Conservation (phyloP, 805 yeast genomes). For the Saccharomycopsis synnaedendra region DNA sequence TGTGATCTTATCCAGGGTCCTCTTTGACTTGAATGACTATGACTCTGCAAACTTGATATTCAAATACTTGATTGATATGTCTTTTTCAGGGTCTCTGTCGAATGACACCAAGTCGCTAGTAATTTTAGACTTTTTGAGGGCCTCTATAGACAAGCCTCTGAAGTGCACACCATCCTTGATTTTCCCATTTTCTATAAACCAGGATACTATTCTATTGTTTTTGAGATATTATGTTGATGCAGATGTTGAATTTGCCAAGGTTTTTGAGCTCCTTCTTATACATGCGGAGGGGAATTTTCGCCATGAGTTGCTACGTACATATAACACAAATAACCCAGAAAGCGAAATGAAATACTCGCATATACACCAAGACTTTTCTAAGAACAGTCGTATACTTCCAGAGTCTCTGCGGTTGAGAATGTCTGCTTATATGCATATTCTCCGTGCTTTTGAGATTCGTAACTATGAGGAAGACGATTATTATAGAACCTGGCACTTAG, state of each 20-base stretch:
- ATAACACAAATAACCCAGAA: not conserved
- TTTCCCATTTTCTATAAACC: not conserved
- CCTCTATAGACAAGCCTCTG: not conserved
- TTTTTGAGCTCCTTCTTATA: not conserved
- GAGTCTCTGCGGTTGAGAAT: too few species aligned
- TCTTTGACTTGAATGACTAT: not conserved
- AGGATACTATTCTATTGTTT: not conserved
- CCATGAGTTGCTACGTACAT: not conserved
- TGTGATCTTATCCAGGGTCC: not conserved
- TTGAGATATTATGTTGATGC: not conserved
- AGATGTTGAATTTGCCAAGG: not conserved
- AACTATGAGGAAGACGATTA: not conserved
- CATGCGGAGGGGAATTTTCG: not conserved
- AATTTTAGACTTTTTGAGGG: not conserved
- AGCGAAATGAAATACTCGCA: too few species aligned
- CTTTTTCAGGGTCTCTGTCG: not conserved
- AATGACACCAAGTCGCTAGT: not conserved
- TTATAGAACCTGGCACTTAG: not conserved
- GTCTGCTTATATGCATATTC: not conserved
- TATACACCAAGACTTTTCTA: not conserved
- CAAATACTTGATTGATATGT: not conserved
- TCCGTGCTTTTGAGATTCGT: not conserved
- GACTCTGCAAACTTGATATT: not conserved
- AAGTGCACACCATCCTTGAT: not conserved
- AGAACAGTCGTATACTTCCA: not conserved